Percentiles rank a stretch among this genome's conserved stretches.
Conservation (phyloP, 1,284 basidiomycete species). For the Leccinum pachyderme region DNA sequence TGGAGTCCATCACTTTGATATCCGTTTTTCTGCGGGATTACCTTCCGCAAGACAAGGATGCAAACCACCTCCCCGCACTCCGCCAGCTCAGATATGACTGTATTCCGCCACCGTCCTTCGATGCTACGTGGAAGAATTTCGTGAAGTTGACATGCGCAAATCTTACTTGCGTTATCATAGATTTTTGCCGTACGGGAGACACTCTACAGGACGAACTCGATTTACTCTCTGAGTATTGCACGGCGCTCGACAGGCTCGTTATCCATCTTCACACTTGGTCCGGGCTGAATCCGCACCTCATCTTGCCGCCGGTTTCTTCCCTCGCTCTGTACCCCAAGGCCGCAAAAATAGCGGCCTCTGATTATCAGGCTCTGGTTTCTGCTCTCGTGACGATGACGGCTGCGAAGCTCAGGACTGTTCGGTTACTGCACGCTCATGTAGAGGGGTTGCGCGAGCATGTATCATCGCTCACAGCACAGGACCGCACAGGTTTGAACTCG, state of each 20-base stretch:
- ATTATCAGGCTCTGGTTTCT: conserved; percentile 17
- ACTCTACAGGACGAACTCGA: conserved; percentile 26
- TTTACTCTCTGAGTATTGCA: conserved; percentile 27
- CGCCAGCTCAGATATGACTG: conserved; percentile 34
- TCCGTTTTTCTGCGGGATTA: conserved; percentile 33
- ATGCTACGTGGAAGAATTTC: conserved; percentile 29
- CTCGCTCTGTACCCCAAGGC: conserved; percentile 26
- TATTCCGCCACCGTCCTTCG: conserved; percentile 32
- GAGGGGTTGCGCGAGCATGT: conserved; percentile 13
- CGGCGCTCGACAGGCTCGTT: conserved; percentile 23
- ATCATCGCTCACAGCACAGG: conserved; percentile 6
- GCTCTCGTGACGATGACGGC: conserved; percentile 27
- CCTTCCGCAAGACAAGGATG: conserved; percentile 28
- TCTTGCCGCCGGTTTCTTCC: conserved; percentile 25
- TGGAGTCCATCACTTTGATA: conserved; percentile 28
- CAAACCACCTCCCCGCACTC: conserved; percentile 31
- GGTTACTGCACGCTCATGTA: conserved; percentile 17
- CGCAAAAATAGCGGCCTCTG: conserved; percentile 7
- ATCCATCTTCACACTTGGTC: conserved; percentile 27
- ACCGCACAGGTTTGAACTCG: conserved; percentile 11
- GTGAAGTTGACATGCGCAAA: conserved; percentile 26
- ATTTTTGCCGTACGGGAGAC: conserved; percentile 28
- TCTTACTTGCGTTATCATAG: conserved; percentile 28
- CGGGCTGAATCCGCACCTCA: conserved; percentile 19
- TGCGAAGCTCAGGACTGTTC: conserved; percentile 21